These are phyloP conservation scores for Kazachstania martiniae DNA, from an alignment of 805 yeast genomes.

Conservation along the genomic window DNA sequence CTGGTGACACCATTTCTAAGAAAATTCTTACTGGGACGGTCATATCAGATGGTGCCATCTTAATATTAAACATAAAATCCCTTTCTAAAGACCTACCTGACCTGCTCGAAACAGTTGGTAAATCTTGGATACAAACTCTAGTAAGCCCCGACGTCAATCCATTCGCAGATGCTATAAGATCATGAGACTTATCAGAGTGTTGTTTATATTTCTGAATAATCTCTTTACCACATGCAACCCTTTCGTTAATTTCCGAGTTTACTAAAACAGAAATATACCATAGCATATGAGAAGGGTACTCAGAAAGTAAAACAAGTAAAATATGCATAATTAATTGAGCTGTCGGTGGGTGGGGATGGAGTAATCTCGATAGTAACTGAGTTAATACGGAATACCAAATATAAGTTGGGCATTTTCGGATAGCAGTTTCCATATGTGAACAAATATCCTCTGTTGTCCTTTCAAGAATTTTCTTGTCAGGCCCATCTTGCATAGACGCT, in stretches of 20 bases:
- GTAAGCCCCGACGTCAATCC: conserved; percentile 16
- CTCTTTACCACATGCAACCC: conserved; percentile 36
- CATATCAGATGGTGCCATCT: conserved; percentile 36
- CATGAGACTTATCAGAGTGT: conserved; percentile 4
- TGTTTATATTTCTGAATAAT: conserved; percentile 30
- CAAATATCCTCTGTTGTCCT: conserved; percentile 37
- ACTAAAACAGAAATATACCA: conserved; percentile 60
- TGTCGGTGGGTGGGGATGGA: conserved; percentile 49
- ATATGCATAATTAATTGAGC: conserved; percentile 46
- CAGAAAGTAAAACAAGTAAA: conserved; percentile 42
- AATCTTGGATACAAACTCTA: conserved; percentile 19
- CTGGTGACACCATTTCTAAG: conserved; percentile 55
- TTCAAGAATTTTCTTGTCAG: conserved; percentile 15
- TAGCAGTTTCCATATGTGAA: conserved; percentile 36
- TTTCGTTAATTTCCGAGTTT: conserved; percentile 42
- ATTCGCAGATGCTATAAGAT: conserved; percentile 17
- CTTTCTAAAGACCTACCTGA: conserved; percentile 25
- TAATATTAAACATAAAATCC: conserved; percentile 35
- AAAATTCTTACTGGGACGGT: conserved; percentile 69
- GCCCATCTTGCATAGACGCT: conserved; percentile 16
- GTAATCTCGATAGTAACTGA: conserved; percentile 71
- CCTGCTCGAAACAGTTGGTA: conserved; percentile 13
- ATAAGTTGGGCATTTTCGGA: conserved; percentile 38
- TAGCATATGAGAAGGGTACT: conserved; percentile 75
- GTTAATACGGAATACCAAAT: conserved; percentile 79